Conservation (phyloP, 169 alveolate genomes). For the Prorocentrum cordatum region DNA sequence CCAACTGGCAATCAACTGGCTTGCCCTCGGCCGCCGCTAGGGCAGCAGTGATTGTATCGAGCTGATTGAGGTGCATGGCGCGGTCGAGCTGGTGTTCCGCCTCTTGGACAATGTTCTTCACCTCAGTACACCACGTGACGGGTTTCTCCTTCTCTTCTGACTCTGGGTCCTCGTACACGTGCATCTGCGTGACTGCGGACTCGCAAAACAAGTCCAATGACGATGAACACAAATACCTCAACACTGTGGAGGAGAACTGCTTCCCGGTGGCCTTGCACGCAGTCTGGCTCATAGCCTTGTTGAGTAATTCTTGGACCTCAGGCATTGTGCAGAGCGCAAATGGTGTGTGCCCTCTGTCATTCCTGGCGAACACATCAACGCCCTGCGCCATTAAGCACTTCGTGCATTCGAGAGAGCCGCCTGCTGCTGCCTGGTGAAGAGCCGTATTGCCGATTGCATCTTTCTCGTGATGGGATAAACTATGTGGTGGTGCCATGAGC, state of each 20-base stretch:
- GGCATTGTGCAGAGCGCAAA: conserved; percentile 55
- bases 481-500: conserved; percentile 64
- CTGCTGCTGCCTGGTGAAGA: conserved; percentile 60
- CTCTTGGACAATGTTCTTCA: conserved; percentile 10
- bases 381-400: conserved; percentile 68
- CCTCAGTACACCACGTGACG: conserved; percentile 57
- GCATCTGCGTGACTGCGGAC: conserved; percentile 35
- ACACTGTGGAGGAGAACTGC: conserved; percentile 65
- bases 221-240: conserved; percentile 54
- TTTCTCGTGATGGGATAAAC: conserved; percentile 53
- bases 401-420: conserved; percentile 34
- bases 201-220: conserved; percentile 42
- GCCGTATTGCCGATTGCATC: conserved; percentile 67
- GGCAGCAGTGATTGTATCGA: conserved; percentile 44
- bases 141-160: conserved; percentile 59
- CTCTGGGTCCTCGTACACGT: conserved; percentile 49
- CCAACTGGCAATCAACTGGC: conserved; percentile 62
- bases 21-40: conserved; percentile 46
- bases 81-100: conserved; percentile 34
- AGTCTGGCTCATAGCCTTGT: neutral
- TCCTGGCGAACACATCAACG: conserved; percentile 42
- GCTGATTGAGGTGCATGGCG: conserved; percentile 50
- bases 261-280: conserved; percentile 38
- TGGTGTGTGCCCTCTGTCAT: conserved; percentile 65
- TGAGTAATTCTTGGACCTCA: neutral